phyloP scores from a whole-genome alignment of 2,329 filamentous ascomycete genomes.

The Aspergillaceae sp. region DNA sequence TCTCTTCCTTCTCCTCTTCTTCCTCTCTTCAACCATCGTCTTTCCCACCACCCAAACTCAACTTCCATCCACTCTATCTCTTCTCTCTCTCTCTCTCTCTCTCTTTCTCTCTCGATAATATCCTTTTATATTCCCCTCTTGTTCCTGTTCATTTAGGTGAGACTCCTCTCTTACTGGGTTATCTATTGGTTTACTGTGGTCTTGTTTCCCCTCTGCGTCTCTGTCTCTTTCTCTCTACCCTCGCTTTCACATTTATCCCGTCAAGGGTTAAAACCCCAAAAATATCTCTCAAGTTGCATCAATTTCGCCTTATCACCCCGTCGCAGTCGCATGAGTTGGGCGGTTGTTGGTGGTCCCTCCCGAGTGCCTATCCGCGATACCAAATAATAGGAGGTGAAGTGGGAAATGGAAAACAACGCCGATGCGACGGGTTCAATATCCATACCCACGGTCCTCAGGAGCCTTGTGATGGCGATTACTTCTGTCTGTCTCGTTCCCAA shows the following conservation, averaged over 20 bases:
- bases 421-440: neutral
- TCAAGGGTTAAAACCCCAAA: too few relatives aligned
- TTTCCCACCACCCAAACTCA: constrained; percentile 1
- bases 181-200: neutral
- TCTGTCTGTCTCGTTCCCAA: neutral
- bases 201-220: constrained; percentile 4
- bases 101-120: constrained; percentile 1
- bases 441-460: neutral
- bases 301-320: neutral
- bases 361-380: neutral
- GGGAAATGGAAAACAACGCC: neutral
- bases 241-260: neutral
- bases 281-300: too few relatives aligned
- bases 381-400: neutral
- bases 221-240: neutral
- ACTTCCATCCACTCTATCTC: neutral
- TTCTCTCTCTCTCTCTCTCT: constrained; percentile 2
- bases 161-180: constrained; percentile 2
- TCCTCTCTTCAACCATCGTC: constrained; percentile 7
- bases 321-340: constrained; percentile 2
- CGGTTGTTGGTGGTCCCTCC: constrained; percentile 1
- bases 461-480: neutral
- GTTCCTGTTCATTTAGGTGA: constrained; percentile 2
- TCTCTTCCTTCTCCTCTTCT: constrained; percentile 8
- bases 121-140: constrained; percentile 1